Conservation (phyloP, 169 alveolate genomes). For the Eimeria brunetti region DNA sequence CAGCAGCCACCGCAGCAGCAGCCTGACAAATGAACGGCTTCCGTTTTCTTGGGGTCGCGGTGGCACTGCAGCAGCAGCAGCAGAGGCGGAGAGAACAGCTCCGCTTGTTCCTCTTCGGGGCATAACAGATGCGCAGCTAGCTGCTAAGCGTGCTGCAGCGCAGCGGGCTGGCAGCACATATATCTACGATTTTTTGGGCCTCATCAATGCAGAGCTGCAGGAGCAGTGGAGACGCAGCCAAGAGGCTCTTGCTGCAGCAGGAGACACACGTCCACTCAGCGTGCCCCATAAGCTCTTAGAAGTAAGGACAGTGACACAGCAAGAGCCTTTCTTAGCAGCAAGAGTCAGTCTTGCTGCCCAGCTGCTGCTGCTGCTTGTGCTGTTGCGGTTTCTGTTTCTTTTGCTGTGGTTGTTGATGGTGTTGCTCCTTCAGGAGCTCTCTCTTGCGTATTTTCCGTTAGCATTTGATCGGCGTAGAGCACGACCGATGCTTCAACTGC, state of each 20-base stretch:
- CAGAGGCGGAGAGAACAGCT: slow-evolving; percentile 64
- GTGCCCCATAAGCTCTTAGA: slow-evolving; percentile 8
- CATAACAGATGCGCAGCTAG: neutral
- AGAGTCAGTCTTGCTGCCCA: neutral
- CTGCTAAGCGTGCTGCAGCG: slow-evolving; percentile 77
- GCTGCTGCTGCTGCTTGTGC: neutral
- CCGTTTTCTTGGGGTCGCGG: slow-evolving; percentile 1
- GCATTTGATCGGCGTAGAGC: too few relatives aligned
- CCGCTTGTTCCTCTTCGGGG: neutral
- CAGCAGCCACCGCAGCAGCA: slow-evolving; percentile 34
- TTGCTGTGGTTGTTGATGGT: neutral
- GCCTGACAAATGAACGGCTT: neutral
- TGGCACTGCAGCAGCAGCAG: slow-evolving; percentile 52
- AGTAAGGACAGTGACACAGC: neutral
- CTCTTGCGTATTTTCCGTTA: too few relatives aligned
- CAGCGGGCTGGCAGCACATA: slow-evolving; percentile 82
- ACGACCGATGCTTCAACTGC: too few relatives aligned
- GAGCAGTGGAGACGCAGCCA: slow-evolving; percentile 78
- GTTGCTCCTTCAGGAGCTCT: too few relatives aligned
- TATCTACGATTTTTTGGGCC: slow-evolving; percentile 84
- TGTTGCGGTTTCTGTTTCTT: neutral
- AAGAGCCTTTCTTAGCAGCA: too few relatives aligned
- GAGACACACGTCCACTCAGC: slow-evolving; percentile 4
- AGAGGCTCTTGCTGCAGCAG: neutral
- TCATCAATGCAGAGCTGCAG: slow-evolving; percentile 83